These are phyloP conservation scores for Globisporangium ultimum DNA, from an alignment of 352 stramenopile species.

Conservation along the genomic window DNA sequence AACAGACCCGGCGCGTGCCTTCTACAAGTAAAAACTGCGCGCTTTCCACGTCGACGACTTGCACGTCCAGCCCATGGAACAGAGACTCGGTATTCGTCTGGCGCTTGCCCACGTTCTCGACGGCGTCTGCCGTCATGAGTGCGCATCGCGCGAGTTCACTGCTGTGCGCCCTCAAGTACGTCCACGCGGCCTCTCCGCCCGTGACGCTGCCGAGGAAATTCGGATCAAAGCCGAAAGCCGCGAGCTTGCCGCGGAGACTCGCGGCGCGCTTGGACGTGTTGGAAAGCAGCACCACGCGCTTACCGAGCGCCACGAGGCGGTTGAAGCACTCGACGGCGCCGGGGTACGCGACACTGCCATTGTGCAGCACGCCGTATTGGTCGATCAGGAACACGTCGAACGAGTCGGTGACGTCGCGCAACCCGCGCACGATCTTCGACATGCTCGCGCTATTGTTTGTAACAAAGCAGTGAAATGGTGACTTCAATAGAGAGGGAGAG, in stretches of 20 bases:
- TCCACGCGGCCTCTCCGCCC: slow-evolving; percentile 46
- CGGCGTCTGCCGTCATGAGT: slow-evolving; percentile 36
- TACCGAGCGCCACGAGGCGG: slow-evolving; percentile 41
- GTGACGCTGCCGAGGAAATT: slow-evolving; percentile 53
- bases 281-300: slow-evolving; percentile 85
- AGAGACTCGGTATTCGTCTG: slow-evolving; percentile 34
- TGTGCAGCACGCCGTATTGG: slow-evolving; percentile 92
- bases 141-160: slow-evolving; percentile 28
- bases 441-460: slow-evolving; percentile 1
- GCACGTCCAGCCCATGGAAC: slow-evolving; percentile 46
- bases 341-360: slow-evolving; percentile 67
- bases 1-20: slow-evolving; percentile 53
- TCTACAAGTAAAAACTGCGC: slow-evolving; percentile 56
- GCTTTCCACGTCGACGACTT: slow-evolving; percentile 32
- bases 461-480: too few species aligned
- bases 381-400: slow-evolving; percentile 92
- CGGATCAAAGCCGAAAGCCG: slow-evolving; percentile 62
- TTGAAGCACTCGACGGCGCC: slow-evolving; percentile 67
- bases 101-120: slow-evolving; percentile 28
- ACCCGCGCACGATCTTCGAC: slow-evolving; percentile 28
- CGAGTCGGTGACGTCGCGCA: slow-evolving; percentile 35
- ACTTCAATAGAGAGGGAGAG: too few species aligned
- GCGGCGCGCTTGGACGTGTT: slow-evolving; percentile 83
- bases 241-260: slow-evolving; percentile 44
- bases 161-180: slow-evolving; percentile 28